phyloP scores from a whole-genome alignment of 2,329 filamentous ascomycete species.

The Ascochyta clinopodiicola region DNA sequence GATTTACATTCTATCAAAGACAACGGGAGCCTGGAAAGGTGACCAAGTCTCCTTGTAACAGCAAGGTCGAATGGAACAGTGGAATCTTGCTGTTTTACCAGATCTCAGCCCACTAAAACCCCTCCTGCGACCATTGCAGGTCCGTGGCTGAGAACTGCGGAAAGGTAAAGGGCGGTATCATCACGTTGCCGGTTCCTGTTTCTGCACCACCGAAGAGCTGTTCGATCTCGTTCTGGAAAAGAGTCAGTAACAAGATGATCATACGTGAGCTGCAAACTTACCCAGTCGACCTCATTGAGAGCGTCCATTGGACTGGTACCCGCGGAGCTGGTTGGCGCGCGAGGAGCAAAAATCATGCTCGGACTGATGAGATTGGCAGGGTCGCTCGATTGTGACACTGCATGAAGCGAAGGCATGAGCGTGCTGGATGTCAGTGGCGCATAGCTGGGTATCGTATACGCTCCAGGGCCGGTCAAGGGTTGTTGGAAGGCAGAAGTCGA shows the following conservation, averaged over 20 bases:
- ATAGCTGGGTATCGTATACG: constrained; percentile 12
- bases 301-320: constrained; percentile 32
- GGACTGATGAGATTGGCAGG: background rate
- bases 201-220: constrained; percentile 51
- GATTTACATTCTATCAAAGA: no score
- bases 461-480: background rate
- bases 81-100: no score
- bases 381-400: constrained; percentile 5
- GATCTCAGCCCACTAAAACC: background rate
- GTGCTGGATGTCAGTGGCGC: background rate
- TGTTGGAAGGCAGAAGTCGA: constrained; percentile 10
- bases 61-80: no score
- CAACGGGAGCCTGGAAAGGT: no score
- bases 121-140: constrained; percentile 29
- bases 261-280: constrained; percentile 46
- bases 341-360: background rate
- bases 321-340: constrained; percentile 2
- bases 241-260: constrained; percentile 5
- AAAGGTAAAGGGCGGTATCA: constrained; percentile 47
- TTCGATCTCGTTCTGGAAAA: constrained; percentile 55
- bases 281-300: constrained; percentile 68
- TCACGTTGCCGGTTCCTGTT: constrained; percentile 33
- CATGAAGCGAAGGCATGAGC: background rate
- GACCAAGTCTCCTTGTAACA: no score
- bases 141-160: constrained; percentile 37